A percentile compares a stretch with the other conserved stretches of the same genome.
These are phyloP conservation scores for Lactarius quietus DNA, from an alignment of 768 basidiomycete species.

Conservation along the genomic window DNA sequence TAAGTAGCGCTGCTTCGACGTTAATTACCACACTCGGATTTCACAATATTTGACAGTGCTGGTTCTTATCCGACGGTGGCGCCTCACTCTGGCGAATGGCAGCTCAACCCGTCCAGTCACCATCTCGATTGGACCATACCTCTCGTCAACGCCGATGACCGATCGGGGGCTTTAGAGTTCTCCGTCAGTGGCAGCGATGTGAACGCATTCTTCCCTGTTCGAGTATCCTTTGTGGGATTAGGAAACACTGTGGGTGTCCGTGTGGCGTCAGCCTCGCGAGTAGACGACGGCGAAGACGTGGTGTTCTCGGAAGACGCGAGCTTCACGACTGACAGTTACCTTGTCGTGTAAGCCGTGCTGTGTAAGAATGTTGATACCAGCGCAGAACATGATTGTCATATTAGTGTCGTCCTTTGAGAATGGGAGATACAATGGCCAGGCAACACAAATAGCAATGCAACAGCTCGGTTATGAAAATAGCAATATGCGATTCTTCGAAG, in stretches of 20 bases:
- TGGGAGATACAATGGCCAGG: neutral
- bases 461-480: neutral
- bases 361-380: conserved; percentile 2
- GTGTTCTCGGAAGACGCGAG: conserved; percentile 52
- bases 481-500: neutral
- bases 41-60: conserved; percentile 39
- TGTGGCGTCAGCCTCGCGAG: conserved; percentile 54
- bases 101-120: conserved; percentile 74
- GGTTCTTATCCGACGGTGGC: conserved; percentile 86
- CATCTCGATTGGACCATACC: conserved; percentile 85
- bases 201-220: conserved; percentile 89
- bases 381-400: conserved; percentile 9
- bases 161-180: conserved; percentile 89
- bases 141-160: conserved; percentile 55
- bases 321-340: conserved; percentile 47
- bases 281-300: conserved; percentile 47
- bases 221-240: conserved; percentile 73
- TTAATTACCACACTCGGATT: neutral
- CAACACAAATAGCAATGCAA: neutral
- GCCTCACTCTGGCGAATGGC: conserved; percentile 74
- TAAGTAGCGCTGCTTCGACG: conserved; percentile 40
- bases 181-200: conserved; percentile 80
- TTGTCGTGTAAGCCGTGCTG: conserved; percentile 34
- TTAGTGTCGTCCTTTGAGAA: neutral
- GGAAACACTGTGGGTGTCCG: conserved; percentile 78